Evolutionary conservation across 306 rosid genomes (phyloP).

Genomic region (Vigna unguiculata): DNA sequence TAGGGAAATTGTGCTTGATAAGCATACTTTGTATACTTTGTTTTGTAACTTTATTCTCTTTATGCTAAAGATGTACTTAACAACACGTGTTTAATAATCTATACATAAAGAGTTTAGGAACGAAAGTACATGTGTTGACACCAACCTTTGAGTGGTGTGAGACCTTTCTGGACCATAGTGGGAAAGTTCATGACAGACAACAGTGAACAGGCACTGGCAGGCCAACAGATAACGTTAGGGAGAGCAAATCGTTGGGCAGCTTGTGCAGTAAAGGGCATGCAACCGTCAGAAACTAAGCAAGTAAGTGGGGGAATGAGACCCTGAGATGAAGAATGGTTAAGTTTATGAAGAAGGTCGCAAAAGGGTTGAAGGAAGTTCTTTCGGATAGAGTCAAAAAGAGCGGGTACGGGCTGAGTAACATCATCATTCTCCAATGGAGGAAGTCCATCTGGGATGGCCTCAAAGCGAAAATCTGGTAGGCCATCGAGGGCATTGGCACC

Average conservation of each 20-base stretch:
- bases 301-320: slow-evolving; percentile 36
- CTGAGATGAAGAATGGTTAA: background rate
- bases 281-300: slow-evolving; percentile 28
- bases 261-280: slow-evolving; percentile 30
- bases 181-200: slow-evolving; percentile 20
- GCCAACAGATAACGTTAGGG: slow-evolving; percentile 22
- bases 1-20: too few species aligned
- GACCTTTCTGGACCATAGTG: slow-evolving; percentile 14
- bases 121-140: background rate
- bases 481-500: slow-evolving; percentile 11
- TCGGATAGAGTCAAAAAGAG: slow-evolving; percentile 21
- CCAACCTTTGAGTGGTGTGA: slow-evolving; percentile 41
- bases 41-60: too few species aligned
- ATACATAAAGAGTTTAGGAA: background rate
- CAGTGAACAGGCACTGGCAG: background rate
- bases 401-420: background rate
- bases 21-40: too few species aligned
- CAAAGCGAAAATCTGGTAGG: background rate
- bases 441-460: slow-evolving; percentile 46
- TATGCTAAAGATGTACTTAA: too few species aligned
- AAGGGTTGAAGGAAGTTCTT: slow-evolving; percentile 23
- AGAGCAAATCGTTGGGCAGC: slow-evolving; percentile 44
- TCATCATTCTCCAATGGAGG: slow-evolving; percentile 12
- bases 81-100: too few species aligned
- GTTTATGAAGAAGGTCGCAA: slow-evolving; percentile 22